A percentile compares a stretch with the other conserved stretches of the same genome.
phyloP scores from a whole-genome alignment of 2,329 filamentous ascomycete genomes.

The Lojkania enalia region DNA sequence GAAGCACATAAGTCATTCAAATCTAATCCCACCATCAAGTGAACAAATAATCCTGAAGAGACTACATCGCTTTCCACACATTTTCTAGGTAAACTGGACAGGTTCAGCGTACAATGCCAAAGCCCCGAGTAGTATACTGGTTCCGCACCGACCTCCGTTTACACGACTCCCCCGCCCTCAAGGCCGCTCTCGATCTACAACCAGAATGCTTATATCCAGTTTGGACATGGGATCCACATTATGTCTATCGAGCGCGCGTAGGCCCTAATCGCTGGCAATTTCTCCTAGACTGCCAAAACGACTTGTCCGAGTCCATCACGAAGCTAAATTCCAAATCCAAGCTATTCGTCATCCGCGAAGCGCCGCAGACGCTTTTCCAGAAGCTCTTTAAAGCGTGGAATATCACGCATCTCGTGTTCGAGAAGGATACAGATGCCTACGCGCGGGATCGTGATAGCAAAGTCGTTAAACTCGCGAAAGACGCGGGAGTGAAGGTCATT shows the following conservation, averaged over 20 bases:
- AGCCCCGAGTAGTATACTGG: constrained; percentile 71
- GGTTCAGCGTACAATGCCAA: too few relatives aligned
- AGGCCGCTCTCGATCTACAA: constrained; percentile 70
- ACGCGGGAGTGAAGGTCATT: constrained; percentile 71
- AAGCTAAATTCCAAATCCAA: constrained; percentile 72
- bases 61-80: too few relatives aligned
- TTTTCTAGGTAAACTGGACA: too few relatives aligned
- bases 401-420: constrained; percentile 76
- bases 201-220: constrained; percentile 72
- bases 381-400: constrained; percentile 75
- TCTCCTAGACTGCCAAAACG: constrained; percentile 72
- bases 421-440: constrained; percentile 78
- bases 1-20: too few relatives aligned
- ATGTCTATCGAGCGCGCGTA: constrained; percentile 72
- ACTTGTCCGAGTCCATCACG: constrained; percentile 68
- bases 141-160: constrained; percentile 77
- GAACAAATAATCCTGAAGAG: too few relatives aligned
- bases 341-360: constrained; percentile 72
- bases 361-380: constrained; percentile 69
- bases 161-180: constrained; percentile 74
- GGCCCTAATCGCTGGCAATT: constrained; percentile 75
- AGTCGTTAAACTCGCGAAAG: constrained; percentile 62
- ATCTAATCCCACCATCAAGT: too few relatives aligned
- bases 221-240: constrained; percentile 82
- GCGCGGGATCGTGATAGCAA: constrained; percentile 64